Base-by-base conservation (phyloP, 495 filamentous ascomycete species). In the Opeltia flavorubescens region DNA sequence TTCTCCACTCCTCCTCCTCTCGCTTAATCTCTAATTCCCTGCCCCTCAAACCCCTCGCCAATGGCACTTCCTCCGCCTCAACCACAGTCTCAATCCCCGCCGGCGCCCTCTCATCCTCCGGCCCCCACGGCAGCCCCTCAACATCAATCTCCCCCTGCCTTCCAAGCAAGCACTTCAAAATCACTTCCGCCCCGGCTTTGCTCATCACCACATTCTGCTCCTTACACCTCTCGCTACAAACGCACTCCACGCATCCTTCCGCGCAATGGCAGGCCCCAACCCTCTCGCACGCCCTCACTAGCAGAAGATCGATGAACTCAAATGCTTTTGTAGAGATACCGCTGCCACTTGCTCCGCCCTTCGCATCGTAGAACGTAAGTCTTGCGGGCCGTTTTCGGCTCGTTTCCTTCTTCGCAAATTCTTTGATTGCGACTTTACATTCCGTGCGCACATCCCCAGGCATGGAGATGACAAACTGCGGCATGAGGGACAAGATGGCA, bases 311-410 rank as follows among this genome's bases (percentile, higher is more conserved):
- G 18, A 94, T 68, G 56, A 93, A 93, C 58, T 95, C 87, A 55
- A 95, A 95, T 1, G 88, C 89, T 60, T 94, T 95, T 25, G 76
- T 81, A 41, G 81, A 83, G 50, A 95, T 89, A 4, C 91, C 93
- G 1, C 78, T 81, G 0, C 87, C 88, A 40, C 75, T 78, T 0
- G 80, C 72, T 0, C 89, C 91, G 17, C 88, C 91, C 61, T 91
- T 91, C 7, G 86, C 81, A 56, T 98, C 91, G 61, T 95, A 96
- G 63, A 98, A 94, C 0, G 86, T 94, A 46, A 98, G 65, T 8
- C 91, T 66, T 0, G 89, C 91, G 0, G 91, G 89, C 5, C 91
- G 70, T 61, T 91, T 93, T n/a, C 91, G 74, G 1, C 64, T 61
- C 12, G 77, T 80, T 57, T 85, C 78, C 47, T 78, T 77, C 55